Evolutionary conservation across 73 alveolate genomes (phyloP).

Genomic region (Blepharisma stoltei): DNA sequence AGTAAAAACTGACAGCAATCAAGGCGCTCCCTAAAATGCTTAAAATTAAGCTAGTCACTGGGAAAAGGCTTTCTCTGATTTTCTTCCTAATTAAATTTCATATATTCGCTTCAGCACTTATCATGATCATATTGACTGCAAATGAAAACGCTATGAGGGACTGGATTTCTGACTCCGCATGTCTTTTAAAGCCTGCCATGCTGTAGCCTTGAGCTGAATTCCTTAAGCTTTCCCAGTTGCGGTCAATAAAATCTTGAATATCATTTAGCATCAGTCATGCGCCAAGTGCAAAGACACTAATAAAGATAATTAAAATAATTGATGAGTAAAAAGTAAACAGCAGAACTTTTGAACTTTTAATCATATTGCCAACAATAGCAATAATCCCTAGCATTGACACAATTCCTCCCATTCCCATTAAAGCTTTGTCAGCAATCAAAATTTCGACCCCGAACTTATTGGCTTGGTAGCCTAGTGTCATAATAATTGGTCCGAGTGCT

Average conservation of each 20-base stretch:
- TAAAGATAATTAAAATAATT: constrained; percentile 7
- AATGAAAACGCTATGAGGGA: constrained; percentile 7
- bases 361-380: not conserved
- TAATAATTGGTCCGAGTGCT: constrained; percentile 8
- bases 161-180: constrained; percentile 23
- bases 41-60: constrained; percentile 16
- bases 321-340: constrained; percentile 5
- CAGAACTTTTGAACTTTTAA: not conserved
- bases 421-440: constrained; percentile 14
- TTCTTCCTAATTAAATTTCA: not conserved
- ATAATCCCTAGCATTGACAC: not conserved
- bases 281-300: constrained; percentile 6
- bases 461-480: constrained; percentile 15
- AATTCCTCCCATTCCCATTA: constrained; percentile 28
- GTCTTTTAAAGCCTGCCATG: constrained; percentile 10
- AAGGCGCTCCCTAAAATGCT: constrained; percentile 13
- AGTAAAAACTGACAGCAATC: constrained; percentile 9
- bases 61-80: not conserved
- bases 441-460: not conserved
- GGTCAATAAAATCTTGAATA: constrained; percentile 13
- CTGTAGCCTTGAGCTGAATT: not conserved
- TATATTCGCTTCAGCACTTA: not conserved
- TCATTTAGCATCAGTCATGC: constrained; percentile 7
- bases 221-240: constrained; percentile 21
- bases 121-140: not conserved